These are phyloP conservation scores for Septoria petroselini DNA, from an alignment of 2,329 filamentous ascomycete genomes.

Conservation along the genomic window DNA sequence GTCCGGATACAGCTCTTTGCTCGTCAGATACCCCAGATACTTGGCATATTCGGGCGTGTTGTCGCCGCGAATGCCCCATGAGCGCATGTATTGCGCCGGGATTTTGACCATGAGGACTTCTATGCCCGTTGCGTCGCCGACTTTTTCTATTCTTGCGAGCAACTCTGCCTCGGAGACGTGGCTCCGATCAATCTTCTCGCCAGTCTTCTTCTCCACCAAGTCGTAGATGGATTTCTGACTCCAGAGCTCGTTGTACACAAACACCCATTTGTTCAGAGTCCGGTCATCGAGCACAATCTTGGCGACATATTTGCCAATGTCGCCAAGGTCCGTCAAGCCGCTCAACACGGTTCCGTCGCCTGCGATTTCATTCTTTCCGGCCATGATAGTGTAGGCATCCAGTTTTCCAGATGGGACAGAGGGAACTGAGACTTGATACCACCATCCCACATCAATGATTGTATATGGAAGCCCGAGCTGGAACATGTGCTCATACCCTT, in stretches of 20 bases:
- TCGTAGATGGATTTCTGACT: conserved; percentile 49
- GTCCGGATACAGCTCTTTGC: conserved; percentile 55
- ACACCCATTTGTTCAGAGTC: conserved; percentile 54
- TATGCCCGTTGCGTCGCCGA: conserved; percentile 27
- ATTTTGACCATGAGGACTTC: conserved; percentile 22
- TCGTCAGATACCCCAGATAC: conserved; percentile 51
- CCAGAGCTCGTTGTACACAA: conserved; percentile 49
- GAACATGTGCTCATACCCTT: conserved; percentile 51
- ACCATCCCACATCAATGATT: conserved; percentile 58
- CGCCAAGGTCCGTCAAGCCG: conserved; percentile 50
- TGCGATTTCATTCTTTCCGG: conserved; percentile 40
- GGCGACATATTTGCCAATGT: conserved; percentile 54
- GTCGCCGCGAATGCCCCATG: conserved; percentile 52
- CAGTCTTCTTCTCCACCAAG: conserved; percentile 48
- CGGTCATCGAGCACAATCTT: conserved; percentile 52
- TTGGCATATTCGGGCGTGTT: conserved; percentile 53
- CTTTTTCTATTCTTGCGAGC: conserved; percentile 34
- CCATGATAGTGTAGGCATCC: conserved; percentile 45
- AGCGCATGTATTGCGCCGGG: conserved; percentile 47
- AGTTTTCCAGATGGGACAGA: conserved; percentile 44
- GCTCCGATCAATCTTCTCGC: conserved; percentile 44
- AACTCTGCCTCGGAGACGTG: conserved; percentile 40
- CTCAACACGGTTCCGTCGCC: conserved; percentile 48
- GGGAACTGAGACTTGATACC: conserved; percentile 53
- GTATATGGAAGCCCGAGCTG: conserved; percentile 53